phyloP scores from a whole-genome alignment of 306 rosid species.

The Rosa multiflora region DNA sequence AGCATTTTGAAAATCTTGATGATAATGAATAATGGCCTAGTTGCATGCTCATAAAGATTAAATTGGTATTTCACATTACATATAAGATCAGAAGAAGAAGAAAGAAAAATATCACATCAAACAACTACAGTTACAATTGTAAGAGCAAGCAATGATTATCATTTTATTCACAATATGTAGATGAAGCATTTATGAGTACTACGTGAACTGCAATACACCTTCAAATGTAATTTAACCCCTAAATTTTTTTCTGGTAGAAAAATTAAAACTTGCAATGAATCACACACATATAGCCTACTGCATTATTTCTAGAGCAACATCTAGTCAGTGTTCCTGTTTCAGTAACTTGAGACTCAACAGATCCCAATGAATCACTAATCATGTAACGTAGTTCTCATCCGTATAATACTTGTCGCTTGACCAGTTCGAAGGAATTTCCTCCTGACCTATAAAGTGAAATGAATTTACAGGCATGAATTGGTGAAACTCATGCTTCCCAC shows the following conservation, averaged over 20 bases:
- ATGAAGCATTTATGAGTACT: neutral
- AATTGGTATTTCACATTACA: neutral
- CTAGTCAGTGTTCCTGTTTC: neutral
- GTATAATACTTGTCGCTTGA: neutral
- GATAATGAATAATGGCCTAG: neutral
- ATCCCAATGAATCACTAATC: neutral
- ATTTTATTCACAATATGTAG: neutral
- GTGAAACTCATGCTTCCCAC: neutral
- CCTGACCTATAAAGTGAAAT: neutral
- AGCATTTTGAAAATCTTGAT: slow-evolving; percentile 6
- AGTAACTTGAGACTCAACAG: neutral
- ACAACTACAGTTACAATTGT: neutral
- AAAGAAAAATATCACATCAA: neutral
- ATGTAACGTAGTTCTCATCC: neutral
- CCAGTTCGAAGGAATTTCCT: neutral
- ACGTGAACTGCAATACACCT: neutral
- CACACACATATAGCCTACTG: neutral
- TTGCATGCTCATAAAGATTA: neutral
- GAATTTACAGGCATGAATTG: slow-evolving; percentile 1
- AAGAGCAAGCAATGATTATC: neutral
- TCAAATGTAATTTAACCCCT: neutral
- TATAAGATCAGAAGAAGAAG: neutral
- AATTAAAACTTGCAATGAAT: neutral
- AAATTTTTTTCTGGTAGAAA: neutral
- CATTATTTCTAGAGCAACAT: neutral